Percentiles rank a stretch among this genome's conserved stretches.
Evolutionary conservation across 225 moss, liverwort and hornwort species (phyloP).

Genomic region (Antitrichia curtipendula): DNA sequence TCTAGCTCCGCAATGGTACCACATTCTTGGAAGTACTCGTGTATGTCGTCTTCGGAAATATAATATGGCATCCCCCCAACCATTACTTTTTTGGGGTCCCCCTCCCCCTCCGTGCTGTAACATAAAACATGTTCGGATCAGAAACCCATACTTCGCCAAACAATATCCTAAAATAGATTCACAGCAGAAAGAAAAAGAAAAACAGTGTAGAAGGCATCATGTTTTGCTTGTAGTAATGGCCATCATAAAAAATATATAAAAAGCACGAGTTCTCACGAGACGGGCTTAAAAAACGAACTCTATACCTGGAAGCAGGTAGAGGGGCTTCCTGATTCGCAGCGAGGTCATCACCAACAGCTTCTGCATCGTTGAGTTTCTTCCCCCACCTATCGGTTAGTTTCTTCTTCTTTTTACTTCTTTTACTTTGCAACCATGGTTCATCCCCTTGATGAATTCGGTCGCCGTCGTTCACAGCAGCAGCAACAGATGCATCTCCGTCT

Average conservation of each 20-base stretch:
- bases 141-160: neutral
- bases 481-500: neutral
- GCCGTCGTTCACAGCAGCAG: neutral
- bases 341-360: neutral
- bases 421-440: slow-evolving; percentile 34
- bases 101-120: slow-evolving; percentile 7
- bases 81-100: slow-evolving; percentile 55
- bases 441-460: slow-evolving; percentile 25
- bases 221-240: neutral
- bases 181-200: neutral
- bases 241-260: neutral
- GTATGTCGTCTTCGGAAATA: slow-evolving; percentile 63
- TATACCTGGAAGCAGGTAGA: neutral
- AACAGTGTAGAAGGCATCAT: neutral
- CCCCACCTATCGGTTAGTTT: slow-evolving; percentile 28
- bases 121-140: neutral
- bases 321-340: neutral
- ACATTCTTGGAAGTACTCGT: slow-evolving; percentile 71
- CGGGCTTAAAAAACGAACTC: neutral
- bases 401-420: slow-evolving; percentile 21
- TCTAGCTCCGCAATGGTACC: slow-evolving; percentile 74
- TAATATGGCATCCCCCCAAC: slow-evolving; percentile 92
- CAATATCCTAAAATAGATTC: neutral
- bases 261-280: neutral
- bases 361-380: neutral